Base-by-base conservation (phyloP, 1,284 basidiomycete species). In the Malassezia obtusa region DNA sequence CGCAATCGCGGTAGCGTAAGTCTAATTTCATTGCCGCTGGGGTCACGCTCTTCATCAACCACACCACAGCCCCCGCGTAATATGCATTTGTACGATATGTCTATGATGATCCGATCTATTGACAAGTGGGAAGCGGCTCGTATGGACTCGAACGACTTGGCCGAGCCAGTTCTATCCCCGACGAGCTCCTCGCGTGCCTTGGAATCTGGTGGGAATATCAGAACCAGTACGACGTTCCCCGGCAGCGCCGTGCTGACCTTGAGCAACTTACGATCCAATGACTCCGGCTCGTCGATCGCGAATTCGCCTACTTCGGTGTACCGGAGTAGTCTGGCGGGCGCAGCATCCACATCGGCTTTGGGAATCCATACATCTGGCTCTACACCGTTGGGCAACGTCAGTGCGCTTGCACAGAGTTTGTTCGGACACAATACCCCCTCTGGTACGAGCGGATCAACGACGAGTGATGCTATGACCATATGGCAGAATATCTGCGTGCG, bases 401-500 rank as follows among this genome's bases (percentile, higher is more conserved):
- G 53, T n/a, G 53, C 53, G 3, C 50, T 56, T 31, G 53, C 53
- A n/a, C 53, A 56, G 17, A 56, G 45, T 17, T 26, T 56, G 22
- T 40, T 56, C 32, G 39, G 37, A 1, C 36, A 50, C 22, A 24
- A 37, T 24, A 21, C 43, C 10, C 32, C 52, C 22, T 11, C 19
- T 2, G 22, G 40, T 8, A 32, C 37, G n/a, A 11, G 19, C 25
- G 21, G 32, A 15, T 12, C 17, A 19, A 4, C 4, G 24, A 35
- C 32, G 21, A 41, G 38, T 24, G 11, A 36, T 28, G 25, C 30
- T n/a, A 24, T 35, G 17, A 26, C 37, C 4, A 28, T 60, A 10
- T 91, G 89, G 89, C 81, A 82, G 50, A 78, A 82, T 37, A 76
- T 94, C 19, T 87, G 90, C 68, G 83, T 91, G 22, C 82, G 87